Evolutionary conservation across 257 asterid species (phyloP).

Genomic region (Linaria vulgaris): DNA sequence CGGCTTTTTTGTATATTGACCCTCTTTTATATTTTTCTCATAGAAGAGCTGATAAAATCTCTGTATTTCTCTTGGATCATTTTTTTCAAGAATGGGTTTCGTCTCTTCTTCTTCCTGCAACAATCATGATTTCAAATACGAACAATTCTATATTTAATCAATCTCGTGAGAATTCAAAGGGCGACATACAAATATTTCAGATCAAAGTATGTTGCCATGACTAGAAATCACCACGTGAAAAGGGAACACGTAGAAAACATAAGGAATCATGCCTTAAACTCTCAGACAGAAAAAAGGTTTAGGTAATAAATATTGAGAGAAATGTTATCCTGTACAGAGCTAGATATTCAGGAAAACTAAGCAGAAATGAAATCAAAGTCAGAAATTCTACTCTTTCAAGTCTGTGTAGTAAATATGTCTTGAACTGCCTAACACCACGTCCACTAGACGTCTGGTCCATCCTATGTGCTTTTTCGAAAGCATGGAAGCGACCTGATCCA

Average conservation of each 20-base stretch:
- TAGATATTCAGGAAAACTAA: slow-evolving; percentile 7
- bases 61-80: slow-evolving; percentile 73
- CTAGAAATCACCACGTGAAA: slow-evolving; percentile 1
- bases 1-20: slow-evolving; percentile 87
- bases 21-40: slow-evolving; percentile 71
- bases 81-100: slow-evolving; percentile 44
- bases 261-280: slow-evolving; percentile 17
- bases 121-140: slow-evolving; percentile 26
- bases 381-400: slow-evolving; percentile 62
- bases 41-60: slow-evolving; percentile 67
- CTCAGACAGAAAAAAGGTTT: slow-evolving; percentile 9
- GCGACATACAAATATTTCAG: background rate
- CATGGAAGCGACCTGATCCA: slow-evolving; percentile 87
- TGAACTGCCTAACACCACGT: slow-evolving; percentile 95
- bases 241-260: slow-evolving; percentile 6
- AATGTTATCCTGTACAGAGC: slow-evolving; percentile 12
- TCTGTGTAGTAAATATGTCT: slow-evolving; percentile 82
- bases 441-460: slow-evolving; percentile 87
- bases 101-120: slow-evolving; percentile 76
- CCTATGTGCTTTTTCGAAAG: slow-evolving; percentile 91
- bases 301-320: slow-evolving; percentile 7
- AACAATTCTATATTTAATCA: background rate
- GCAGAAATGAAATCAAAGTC: slow-evolving; percentile 26
- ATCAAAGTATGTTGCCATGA: background rate
- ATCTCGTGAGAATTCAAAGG: background rate